phyloP scores from a whole-genome alignment of 139 green algal species.

The Penium margaritaceum region DNA sequence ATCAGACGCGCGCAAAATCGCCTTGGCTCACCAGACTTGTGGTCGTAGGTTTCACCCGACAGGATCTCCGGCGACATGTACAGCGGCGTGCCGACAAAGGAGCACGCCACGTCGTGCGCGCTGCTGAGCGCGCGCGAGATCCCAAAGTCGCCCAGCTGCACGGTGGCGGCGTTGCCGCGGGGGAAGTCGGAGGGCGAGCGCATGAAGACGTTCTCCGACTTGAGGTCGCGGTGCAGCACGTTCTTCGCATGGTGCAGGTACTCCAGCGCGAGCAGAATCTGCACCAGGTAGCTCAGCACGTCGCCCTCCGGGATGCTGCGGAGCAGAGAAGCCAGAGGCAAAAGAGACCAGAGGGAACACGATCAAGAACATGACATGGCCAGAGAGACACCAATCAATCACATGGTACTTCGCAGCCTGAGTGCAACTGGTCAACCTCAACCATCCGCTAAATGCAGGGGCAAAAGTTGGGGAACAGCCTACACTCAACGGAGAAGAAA shows the following conservation, averaged over 20 bases:
- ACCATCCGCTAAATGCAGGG: no score
- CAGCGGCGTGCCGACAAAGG: conserved; percentile 1
- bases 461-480: no score
- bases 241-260: conserved; percentile 74
- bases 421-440: no score
- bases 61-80: neutral
- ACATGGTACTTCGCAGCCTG: no score
- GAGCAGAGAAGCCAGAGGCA: no score
- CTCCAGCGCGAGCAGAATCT: conserved; percentile 73
- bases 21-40: neutral
- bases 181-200: conserved; percentile 1
- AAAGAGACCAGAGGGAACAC: no score
- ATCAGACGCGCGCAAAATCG: no score
- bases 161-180: conserved; percentile 4
- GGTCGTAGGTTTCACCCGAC: neutral
- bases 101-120: conserved; percentile 23
- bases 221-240: conserved; percentile 59
- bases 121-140: conserved; percentile 11
- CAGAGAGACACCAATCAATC: no score
- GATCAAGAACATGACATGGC: no score
- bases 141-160: conserved; percentile 29
- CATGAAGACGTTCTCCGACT: conserved; percentile 26
- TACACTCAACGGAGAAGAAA: no score
- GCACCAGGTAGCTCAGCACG: conserved; percentile 74
- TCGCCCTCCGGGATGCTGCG: conserved; percentile 43